phyloP scores from a whole-genome alignment of 1,139 yeast genomes.

The Candida anutae region DNA sequence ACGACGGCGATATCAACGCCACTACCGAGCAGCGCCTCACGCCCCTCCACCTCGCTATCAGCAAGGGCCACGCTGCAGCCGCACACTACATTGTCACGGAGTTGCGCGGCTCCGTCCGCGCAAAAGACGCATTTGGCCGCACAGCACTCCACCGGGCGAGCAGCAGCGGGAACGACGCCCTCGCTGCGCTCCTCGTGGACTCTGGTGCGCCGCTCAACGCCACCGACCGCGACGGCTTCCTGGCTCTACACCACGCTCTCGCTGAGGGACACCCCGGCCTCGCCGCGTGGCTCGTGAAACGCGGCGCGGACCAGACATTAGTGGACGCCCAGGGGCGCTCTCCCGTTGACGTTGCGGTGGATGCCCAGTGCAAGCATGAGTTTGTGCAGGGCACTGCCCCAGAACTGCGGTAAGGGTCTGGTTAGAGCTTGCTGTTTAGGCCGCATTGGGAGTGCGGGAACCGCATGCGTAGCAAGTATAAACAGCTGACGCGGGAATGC shows the following conservation, averaged over 20 bases:
- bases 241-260: constrained; percentile 81
- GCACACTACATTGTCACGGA: constrained; percentile 43
- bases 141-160: constrained; percentile 81
- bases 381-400: background rate
- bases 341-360: constrained; percentile 54
- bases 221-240: constrained; percentile 71
- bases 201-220: constrained; percentile 59
- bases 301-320: constrained; percentile 58
- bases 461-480: background rate
- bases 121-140: constrained; percentile 59
- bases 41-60: constrained; percentile 65
- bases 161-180: constrained; percentile 57
- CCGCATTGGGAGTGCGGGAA: background rate
- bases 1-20: constrained; percentile 24
- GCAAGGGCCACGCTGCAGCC: constrained; percentile 53
- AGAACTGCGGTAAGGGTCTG: background rate
- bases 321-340: constrained; percentile 47
- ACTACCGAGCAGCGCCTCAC: constrained; percentile 68
- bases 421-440: background rate
- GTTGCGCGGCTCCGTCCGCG: constrained; percentile 52
- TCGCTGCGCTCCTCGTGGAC: constrained; percentile 44
- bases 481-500: background rate
- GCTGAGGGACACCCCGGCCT: constrained; percentile 89
- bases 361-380: background rate
- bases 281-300: constrained; percentile 51